Evolutionary conservation across 2,329 filamentous ascomycete species (phyloP).

Genomic region (Fusarium sp.): DNA sequence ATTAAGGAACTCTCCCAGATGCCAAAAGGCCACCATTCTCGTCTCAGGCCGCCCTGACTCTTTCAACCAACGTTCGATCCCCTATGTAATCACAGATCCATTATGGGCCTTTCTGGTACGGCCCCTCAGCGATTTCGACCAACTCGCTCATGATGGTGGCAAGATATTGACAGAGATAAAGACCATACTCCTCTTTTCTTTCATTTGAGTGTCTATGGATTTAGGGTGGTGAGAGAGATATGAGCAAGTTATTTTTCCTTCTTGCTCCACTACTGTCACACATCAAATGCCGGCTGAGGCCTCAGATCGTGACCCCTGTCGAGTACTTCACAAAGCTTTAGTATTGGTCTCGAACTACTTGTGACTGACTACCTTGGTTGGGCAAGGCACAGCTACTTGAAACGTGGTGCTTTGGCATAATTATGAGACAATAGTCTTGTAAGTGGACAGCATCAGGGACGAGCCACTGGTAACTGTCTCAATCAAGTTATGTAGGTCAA

Average conservation of each 20-base stretch:
- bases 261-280: conserved; percentile 13
- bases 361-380: neutral
- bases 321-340: neutral
- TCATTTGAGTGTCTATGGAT: neutral
- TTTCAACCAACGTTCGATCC: conserved; percentile 29
- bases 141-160: conserved; percentile 17
- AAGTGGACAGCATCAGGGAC: neutral
- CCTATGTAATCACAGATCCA: conserved; percentile 22
- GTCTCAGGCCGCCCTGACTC: conserved; percentile 32
- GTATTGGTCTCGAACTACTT: neutral
- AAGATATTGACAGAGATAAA: conserved; percentile 5
- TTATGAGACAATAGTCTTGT: neutral
- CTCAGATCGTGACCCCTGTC: conserved; percentile 4
- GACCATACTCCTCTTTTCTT: neutral
- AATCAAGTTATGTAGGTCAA: neutral
- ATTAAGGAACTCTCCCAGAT: conserved; percentile 23
- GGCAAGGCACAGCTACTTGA: neutral
- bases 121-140: conserved; percentile 10
- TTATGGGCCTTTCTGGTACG: conserved; percentile 7
- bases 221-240: conserved; percentile 21
- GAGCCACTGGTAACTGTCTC: neutral
- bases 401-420: neutral
- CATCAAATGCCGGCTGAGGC: conserved; percentile 1
- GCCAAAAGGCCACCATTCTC: conserved; percentile 23
- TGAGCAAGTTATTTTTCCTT: conserved; percentile 34